phyloP scores from a whole-genome alignment of 176 grass and related monocot species.

The Carex cristatella region DNA sequence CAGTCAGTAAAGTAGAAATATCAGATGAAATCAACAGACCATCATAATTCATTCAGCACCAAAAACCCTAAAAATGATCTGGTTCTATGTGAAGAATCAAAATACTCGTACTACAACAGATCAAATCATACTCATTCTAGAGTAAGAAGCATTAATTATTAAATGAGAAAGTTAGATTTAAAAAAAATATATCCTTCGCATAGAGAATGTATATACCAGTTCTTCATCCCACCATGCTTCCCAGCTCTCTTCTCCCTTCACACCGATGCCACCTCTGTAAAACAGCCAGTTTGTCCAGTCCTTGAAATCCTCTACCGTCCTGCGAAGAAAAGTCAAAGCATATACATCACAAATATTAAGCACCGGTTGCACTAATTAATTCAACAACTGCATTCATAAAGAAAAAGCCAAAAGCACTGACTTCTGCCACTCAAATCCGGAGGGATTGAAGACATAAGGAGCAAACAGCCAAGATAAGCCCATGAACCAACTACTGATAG shows the following conservation, averaged over 20 bases:
- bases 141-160: slow-evolving; percentile 10
- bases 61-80: background rate
- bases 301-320: slow-evolving; percentile 85
- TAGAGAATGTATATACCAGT: slow-evolving; percentile 38
- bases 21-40: background rate
- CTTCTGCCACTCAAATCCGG: slow-evolving; percentile 98
- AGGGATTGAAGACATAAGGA: slow-evolving; percentile 90
- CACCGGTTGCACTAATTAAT: background rate
- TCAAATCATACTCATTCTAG: slow-evolving; percentile 12
- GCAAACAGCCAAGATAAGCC: slow-evolving; percentile 85
- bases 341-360: background rate
- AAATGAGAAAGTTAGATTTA: background rate
- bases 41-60: background rate
- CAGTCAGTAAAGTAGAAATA: background rate
- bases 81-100: background rate
- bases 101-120: slow-evolving; percentile 12
- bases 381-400: background rate
- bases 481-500: slow-evolving; percentile 98
- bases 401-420: slow-evolving; percentile 12
- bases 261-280: slow-evolving; percentile 94
- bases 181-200: background rate
- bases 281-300: slow-evolving; percentile 98
- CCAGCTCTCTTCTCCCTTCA: slow-evolving; percentile 99
- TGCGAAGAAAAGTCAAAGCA: slow-evolving; percentile 14
- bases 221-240: slow-evolving; percentile 99